Conservation (phyloP, 2,329 filamentous ascomycete genomes). For the Botrytis porri region DNA sequence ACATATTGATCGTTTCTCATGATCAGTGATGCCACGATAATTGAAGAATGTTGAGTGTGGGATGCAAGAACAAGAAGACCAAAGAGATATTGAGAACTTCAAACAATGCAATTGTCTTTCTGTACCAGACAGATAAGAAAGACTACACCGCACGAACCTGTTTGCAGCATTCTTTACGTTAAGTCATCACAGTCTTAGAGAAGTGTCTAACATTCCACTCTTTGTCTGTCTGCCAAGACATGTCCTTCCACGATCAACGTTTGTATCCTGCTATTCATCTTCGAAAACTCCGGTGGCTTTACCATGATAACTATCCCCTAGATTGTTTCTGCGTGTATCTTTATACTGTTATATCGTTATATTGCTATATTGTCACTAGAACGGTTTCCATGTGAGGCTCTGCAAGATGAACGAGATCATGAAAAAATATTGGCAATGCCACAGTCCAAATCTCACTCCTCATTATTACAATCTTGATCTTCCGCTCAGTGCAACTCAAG, state of each 20-base stretch:
- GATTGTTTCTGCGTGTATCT: neutral
- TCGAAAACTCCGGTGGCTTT: neutral
- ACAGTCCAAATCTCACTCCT: neutral
- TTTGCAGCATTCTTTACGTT: neutral
- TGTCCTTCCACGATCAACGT: neutral
- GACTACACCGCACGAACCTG: neutral
- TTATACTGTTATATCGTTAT: no score
- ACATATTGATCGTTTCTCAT: no score
- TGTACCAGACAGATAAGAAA: neutral
- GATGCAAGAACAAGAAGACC: neutral
- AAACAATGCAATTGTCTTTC: neutral
- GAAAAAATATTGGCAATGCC: neutral
- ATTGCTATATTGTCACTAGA: neutral
- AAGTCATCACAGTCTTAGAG: neutral
- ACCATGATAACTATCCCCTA: neutral
- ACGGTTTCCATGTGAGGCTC: neutral
- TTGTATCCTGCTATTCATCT: neutral
- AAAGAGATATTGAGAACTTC: neutral
- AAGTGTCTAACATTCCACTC: neutral
- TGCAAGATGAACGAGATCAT: neutral
- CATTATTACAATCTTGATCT: conserved; percentile 18
- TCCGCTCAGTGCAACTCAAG: neutral
- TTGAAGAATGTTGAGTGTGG: neutral
- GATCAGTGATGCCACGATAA: neutral
- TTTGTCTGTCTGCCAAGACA: neutral